Evolutionary conservation across 106 monocot species (phyloP).

Genomic region (Ottelia alismoides): DNA sequence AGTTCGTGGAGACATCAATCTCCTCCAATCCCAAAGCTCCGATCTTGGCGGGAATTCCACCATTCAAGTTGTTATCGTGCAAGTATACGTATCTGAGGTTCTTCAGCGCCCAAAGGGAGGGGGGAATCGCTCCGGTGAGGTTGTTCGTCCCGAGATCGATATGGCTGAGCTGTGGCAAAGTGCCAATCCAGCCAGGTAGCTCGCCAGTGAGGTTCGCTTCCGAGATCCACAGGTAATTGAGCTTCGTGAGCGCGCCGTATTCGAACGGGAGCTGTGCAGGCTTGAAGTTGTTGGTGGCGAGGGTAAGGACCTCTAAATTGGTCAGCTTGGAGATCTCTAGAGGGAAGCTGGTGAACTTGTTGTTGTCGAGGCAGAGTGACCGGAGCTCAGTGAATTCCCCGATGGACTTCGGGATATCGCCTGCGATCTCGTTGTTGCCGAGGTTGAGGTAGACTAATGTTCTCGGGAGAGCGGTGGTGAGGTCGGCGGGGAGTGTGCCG

Average conservation of each 20-base stretch:
- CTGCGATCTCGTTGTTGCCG: constrained; percentile 9
- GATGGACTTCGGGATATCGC: constrained; percentile 32
- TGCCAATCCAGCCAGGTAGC: constrained; percentile 25
- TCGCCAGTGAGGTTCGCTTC: constrained; percentile 19
- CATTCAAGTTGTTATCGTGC: constrained; percentile 6
- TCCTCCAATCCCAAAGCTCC: constrained; percentile 1
- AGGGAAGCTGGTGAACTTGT: constrained; percentile 32
- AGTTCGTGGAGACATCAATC: constrained; percentile 22
- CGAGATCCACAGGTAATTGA: constrained; percentile 32
- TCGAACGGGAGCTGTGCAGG: constrained; percentile 25
- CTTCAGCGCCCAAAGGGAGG: constrained; percentile 28
- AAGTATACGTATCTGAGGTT: constrained; percentile 37
- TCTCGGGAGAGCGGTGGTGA: neutral
- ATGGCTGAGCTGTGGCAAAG: constrained; percentile 20
- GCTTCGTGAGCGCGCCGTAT: constrained; percentile 30
- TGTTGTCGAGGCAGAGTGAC: constrained; percentile 19
- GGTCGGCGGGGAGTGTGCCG: constrained; percentile 21
- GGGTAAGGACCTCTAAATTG: constrained; percentile 18
- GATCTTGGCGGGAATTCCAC: constrained; percentile 13
- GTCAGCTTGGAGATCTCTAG: constrained; percentile 24
- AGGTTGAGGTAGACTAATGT: constrained; percentile 1
- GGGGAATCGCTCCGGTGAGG: constrained; percentile 35
- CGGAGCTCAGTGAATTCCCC: constrained; percentile 16
- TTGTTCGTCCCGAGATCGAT: constrained; percentile 29
- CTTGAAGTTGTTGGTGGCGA: constrained; percentile 31